Conservation (phyloP, 805 yeast species). For the Pichia ethanolica region DNA sequence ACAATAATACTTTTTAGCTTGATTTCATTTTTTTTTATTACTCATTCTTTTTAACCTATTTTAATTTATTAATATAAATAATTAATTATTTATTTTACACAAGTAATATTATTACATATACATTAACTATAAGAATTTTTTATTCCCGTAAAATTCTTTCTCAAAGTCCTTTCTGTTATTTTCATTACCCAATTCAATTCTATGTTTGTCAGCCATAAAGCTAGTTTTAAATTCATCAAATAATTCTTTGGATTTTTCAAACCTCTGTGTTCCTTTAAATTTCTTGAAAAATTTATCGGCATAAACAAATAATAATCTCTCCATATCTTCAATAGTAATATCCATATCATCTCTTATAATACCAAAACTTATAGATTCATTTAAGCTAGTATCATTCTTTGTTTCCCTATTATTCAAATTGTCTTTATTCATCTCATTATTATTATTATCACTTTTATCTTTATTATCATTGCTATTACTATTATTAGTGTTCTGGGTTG, state of each 20-base stretch:
- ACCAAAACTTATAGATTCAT: not conserved
- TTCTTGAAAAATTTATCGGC: constrained; percentile 27
- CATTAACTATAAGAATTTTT: no score
- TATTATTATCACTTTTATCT: no score
- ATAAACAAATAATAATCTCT: constrained; percentile 26
- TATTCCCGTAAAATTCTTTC: no score
- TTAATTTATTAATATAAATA: no score
- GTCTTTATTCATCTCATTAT: no score
- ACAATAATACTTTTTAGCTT: no score
- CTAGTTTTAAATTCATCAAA: constrained; percentile 25
- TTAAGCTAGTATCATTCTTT: no score
- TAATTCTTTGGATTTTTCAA: constrained; percentile 22
- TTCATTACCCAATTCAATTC: not conserved
- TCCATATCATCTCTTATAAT: not conserved
- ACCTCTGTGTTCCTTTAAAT: constrained; percentile 13
- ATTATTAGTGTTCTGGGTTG: no score
- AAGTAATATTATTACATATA: no score
- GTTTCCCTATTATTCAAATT: not conserved
- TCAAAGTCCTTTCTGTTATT: not conserved
- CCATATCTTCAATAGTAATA: constrained; percentile 22
- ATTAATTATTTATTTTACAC: no score
- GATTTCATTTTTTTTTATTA: no score
- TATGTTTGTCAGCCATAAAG: constrained; percentile 28
- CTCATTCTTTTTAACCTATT: no score
- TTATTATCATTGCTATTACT: not conserved